These are phyloP conservation scores for Ampelomyces quisqualis DNA, from an alignment of 2,329 filamentous ascomycete species.

Conservation along the genomic window DNA sequence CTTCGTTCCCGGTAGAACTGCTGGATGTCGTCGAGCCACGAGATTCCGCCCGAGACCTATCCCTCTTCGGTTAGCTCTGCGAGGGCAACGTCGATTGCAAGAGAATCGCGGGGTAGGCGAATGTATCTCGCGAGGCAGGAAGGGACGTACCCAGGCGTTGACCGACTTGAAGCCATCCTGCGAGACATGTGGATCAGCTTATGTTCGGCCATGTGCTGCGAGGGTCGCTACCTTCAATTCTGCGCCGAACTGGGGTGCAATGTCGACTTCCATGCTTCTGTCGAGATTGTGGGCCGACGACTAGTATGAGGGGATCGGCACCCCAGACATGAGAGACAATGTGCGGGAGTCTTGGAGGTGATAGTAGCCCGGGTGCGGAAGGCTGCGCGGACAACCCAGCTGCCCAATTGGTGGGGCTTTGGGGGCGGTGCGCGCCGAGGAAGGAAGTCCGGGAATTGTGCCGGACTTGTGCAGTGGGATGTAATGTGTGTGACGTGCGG, in stretches of 20 bases:
- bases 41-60: conserved; percentile 77
- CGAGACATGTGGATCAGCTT: conserved; percentile 28
- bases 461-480: conserved; percentile 9
- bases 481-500: not conserved
- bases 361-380: too few species aligned
- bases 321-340: conserved; percentile 31
- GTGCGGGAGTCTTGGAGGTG: conserved; percentile 14
- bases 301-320: conserved; percentile 24
- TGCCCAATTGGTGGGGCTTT: conserved; percentile 22
- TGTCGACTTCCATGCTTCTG: conserved; percentile 73
- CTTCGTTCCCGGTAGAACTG: conserved; percentile 95
- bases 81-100: too few species aligned
- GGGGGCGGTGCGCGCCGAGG: conserved; percentile 30
- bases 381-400: conserved; percentile 25
- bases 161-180: conserved; percentile 96
- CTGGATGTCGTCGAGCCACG: conserved; percentile 95
- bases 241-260: conserved; percentile 81
- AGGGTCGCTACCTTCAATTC: conserved; percentile 76
- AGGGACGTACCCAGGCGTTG: conserved; percentile 72
- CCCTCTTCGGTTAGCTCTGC: conserved; percentile 28
- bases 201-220: conserved; percentile 17
- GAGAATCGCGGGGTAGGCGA: conserved; percentile 6
- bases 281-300: conserved; percentile 12
- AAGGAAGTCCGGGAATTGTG: conserved; percentile 22
- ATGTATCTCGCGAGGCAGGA: conserved; percentile 13